Evolutionary conservation across 768 basidiomycete genomes (phyloP).

Genomic region (Cubamyces sp.): DNA sequence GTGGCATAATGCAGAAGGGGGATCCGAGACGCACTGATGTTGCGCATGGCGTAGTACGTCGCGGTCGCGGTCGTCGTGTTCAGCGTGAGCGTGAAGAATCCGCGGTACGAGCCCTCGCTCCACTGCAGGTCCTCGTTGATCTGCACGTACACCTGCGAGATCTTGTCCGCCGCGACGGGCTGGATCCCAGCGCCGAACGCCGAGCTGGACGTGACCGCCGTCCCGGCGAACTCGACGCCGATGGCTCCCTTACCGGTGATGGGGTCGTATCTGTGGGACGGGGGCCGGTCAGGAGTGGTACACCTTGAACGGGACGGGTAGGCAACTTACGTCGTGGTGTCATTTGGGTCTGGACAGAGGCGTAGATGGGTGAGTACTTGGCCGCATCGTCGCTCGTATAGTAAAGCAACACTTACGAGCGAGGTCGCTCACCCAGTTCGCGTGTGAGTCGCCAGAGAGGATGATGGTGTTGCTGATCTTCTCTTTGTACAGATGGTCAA

Average conservation of each 20-base stretch:
- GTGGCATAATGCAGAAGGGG: too few species aligned
- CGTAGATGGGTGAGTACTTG: background rate
- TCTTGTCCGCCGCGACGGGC: constrained; percentile 43
- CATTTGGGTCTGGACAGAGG: constrained; percentile 47
- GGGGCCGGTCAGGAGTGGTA: background rate
- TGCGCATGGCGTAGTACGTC: constrained; percentile 58
- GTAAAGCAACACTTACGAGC: constrained; percentile 43
- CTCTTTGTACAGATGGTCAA: constrained; percentile 53
- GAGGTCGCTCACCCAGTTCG: constrained; percentile 64
- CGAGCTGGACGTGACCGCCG: constrained; percentile 57
- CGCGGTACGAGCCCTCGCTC: constrained; percentile 62
- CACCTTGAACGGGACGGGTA: too few species aligned
- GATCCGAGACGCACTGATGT: constrained; percentile 44
- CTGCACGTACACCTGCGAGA: constrained; percentile 42
- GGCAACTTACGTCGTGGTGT: constrained; percentile 46
- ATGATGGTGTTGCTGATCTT: constrained; percentile 58
- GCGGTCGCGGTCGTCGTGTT: constrained; percentile 49
- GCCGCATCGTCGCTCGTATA: too few species aligned
- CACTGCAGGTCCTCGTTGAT: constrained; percentile 57
- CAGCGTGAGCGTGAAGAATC: constrained; percentile 60
- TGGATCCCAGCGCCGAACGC: constrained; percentile 47
- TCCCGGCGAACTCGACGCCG: constrained; percentile 66
- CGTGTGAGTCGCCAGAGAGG: constrained; percentile 65
- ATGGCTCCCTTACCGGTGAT: constrained; percentile 52
- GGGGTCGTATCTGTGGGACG: constrained; percentile 47